These are phyloP conservation scores for Neocatenulostroma microsporum DNA, from an alignment of 2,329 filamentous ascomycete genomes.

Conservation along the genomic window DNA sequence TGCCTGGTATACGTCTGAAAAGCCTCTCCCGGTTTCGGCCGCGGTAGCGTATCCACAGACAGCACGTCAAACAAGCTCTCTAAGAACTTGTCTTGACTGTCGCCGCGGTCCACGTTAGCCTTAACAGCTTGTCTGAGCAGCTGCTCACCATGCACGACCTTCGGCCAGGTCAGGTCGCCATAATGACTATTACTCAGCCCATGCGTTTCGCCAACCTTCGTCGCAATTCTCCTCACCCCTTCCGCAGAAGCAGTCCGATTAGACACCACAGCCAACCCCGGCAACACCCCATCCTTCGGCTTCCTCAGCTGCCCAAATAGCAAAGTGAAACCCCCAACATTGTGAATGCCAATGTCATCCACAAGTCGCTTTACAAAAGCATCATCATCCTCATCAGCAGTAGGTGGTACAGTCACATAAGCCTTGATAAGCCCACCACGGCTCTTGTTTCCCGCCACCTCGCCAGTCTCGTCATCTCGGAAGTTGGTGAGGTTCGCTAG, in stretches of 20 bases:
- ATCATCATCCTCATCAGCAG: conserved; percentile 35
- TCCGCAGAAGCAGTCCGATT: conserved; percentile 51
- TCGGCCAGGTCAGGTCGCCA: conserved; percentile 53
- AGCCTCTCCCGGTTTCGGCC: conserved; percentile 40
- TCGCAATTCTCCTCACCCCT: conserved; percentile 46
- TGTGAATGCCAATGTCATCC: conserved; percentile 45
- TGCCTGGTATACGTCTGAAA: conserved; percentile 51
- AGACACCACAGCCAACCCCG: conserved; percentile 51
- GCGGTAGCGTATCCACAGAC: conserved; percentile 48
- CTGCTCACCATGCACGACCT: conserved; percentile 51
- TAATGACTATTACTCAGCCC: conserved; percentile 56
- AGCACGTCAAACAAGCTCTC: conserved; percentile 46
- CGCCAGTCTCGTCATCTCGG: conserved; percentile 42
- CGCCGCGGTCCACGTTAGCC: conserved; percentile 32
- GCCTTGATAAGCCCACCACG: conserved; percentile 53
- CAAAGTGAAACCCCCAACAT: conserved; percentile 57
- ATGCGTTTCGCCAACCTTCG: conserved; percentile 43
- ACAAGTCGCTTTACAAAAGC: conserved; percentile 50
- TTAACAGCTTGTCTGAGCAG: conserved; percentile 45
- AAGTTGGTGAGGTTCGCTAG: conserved; percentile 59
- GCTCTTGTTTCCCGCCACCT: conserved; percentile 41
- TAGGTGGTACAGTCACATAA: conserved; percentile 46
- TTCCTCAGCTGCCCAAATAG: conserved; percentile 47
- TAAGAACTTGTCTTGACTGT: conserved; percentile 45
- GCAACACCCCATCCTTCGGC: conserved; percentile 10